A percentile compares a stretch with the other conserved stretches of the same genome.
Evolutionary conservation across 345 rosid species (phyloP).

Genomic region (Hypericum perforatum): DNA sequence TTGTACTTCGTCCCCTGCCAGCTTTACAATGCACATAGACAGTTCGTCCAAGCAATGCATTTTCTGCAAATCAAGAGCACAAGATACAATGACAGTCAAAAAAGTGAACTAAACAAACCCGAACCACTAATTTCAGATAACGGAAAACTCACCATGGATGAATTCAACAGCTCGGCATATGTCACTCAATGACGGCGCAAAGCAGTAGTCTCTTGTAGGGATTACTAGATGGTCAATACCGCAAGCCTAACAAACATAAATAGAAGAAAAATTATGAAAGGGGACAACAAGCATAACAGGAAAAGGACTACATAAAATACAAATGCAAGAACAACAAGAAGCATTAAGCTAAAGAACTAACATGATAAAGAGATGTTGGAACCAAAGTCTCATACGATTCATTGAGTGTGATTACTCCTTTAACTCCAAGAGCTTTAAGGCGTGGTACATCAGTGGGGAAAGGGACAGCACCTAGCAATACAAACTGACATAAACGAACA

Average conservation of each 20-base stretch:
- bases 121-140: background rate
- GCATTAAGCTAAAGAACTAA: conserved; percentile 15
- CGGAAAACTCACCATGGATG: conserved; percentile 46
- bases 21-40: conserved; percentile 99
- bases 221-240: conserved; percentile 86
- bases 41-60: conserved; percentile 40
- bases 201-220: conserved; percentile 94
- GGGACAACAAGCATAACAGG: background rate
- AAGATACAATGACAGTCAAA: conserved; percentile 6
- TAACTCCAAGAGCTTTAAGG: conserved; percentile 61
- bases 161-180: conserved; percentile 83
- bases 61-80: conserved; percentile 34
- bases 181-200: conserved; percentile 79
- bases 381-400: conserved; percentile 88
- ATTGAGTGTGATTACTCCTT: conserved; percentile 65
- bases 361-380: conserved; percentile 63
- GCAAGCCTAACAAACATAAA: conserved; percentile 37
- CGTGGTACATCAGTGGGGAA: conserved; percentile 63
- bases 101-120: background rate
- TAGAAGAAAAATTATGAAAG: background rate
- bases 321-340: background rate
- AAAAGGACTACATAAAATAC: background rate
- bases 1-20: conserved; percentile 97
- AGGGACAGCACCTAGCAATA: conserved; percentile 76
- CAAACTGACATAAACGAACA: conserved; percentile 31